Base-by-base conservation (phyloP, 257 asterid genomes). In the Salvia splendens region DNA sequence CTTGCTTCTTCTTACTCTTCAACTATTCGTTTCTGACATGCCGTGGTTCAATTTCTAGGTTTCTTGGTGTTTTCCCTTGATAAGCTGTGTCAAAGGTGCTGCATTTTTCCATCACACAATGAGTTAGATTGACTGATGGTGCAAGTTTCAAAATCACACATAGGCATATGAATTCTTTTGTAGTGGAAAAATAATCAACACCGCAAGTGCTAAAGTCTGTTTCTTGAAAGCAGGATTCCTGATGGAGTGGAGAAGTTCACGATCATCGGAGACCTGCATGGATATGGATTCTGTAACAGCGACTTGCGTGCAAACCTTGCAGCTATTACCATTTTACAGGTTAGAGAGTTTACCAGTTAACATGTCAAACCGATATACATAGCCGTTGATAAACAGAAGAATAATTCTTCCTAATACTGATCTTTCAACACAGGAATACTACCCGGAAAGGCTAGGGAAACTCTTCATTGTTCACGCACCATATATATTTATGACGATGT, bases 361-460 rank as follows among this genome's bases (percentile, higher is more conserved):
- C 30, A 12, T 14, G 15, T 41, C 15, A 16, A 60, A 40, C 17
- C 5, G 33, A 40, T 40, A 16, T 24, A 24, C 1, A 24, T 16
- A 53, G 24, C 64, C 8, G 3, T 24, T 24, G 30, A 7, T 57
- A n/a, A 3, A 17, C 30, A 36, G 48, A 15, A 12, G 9, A 58
- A 38, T 3, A 4, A 8, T 38, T 15, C 8, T 6, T 15, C n/a
- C 10, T 9, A 0, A 5, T 33, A 30, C 64, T 12, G 28, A 57
- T 12, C 17, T 69, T 56, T 54, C 6, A 70, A 75, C 63, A 55
- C 79, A 87, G 97, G 98, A 93, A 38, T 86, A 80, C 65, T 88
- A 93, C 78, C 98, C 98, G 0, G 98, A 90, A 72, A 93, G 97
- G 60, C 91, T 90, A 3, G 92, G 95, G 47, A 83, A 83, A 69